These are phyloP conservation scores for Dioscorea zingiberensis DNA, from an alignment of 106 monocot genomes.

Conservation along the genomic window DNA sequence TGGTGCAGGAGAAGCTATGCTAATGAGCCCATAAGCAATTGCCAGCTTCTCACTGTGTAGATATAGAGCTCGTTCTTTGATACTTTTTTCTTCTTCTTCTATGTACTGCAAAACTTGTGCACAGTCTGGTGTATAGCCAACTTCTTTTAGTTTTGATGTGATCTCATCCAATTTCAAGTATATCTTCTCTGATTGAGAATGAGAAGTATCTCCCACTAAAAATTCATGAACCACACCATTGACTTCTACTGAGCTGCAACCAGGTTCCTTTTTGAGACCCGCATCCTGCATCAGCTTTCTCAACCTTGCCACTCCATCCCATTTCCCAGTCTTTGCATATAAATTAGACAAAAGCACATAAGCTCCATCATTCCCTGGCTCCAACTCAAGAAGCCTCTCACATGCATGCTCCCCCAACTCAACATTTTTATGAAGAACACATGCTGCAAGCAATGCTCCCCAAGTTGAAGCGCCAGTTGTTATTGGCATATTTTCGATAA, in stretches of 20 bases:
- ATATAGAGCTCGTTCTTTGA: slow-evolving; percentile 25
- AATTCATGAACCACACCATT: slow-evolving; percentile 33
- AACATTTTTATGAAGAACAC: slow-evolving; percentile 26
- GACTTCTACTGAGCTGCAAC: slow-evolving; percentile 31
- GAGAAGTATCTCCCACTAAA: slow-evolving; percentile 33
- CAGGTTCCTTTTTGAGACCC: slow-evolving; percentile 24
- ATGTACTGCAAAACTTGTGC: slow-evolving; percentile 30
- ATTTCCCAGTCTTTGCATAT: slow-evolving; percentile 27
- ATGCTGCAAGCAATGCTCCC: slow-evolving; percentile 49
- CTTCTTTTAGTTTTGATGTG: slow-evolving; percentile 9
- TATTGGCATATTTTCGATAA: slow-evolving; percentile 32
- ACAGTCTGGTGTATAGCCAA: slow-evolving; percentile 25
- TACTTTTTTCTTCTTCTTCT: slow-evolving; percentile 24
- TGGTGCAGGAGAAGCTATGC: background rate
- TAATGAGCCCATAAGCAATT: slow-evolving; percentile 33
- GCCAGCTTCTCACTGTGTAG: slow-evolving; percentile 45
- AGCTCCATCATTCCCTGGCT: slow-evolving; percentile 32
- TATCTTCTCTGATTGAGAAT: slow-evolving; percentile 21
- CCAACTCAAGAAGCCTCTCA: slow-evolving; percentile 13
- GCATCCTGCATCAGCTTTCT: slow-evolving; percentile 29
- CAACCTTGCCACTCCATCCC: slow-evolving; percentile 28
- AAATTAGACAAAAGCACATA: slow-evolving; percentile 39
- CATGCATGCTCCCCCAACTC: slow-evolving; percentile 27
- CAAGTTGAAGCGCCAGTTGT: slow-evolving; percentile 24
- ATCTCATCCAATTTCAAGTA: slow-evolving; percentile 30